Conservation (phyloP, 805 yeast species). For the Vanderwaltozyma yarrowii region DNA sequence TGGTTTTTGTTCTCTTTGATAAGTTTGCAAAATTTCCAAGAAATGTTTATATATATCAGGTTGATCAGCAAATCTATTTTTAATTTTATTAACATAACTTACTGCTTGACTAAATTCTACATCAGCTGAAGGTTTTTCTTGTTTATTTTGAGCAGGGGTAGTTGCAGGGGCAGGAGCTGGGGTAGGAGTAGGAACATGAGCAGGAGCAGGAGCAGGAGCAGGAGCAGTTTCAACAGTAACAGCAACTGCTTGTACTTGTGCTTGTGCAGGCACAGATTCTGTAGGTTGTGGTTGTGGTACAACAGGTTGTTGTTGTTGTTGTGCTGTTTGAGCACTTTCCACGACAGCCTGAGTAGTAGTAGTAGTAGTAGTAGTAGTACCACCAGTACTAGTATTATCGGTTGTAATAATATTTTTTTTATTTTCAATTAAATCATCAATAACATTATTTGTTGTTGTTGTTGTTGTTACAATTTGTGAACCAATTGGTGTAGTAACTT, state of each 20-base stretch:
- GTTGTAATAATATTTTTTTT: too few relatives aligned
- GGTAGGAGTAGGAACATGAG: conserved; percentile 3
- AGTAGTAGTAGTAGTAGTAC: not conserved
- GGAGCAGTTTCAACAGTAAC: not conserved
- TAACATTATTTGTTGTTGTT: too few relatives aligned
- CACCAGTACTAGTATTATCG: not conserved
- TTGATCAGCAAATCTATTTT: conserved; percentile 83
- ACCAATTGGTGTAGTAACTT: conserved; percentile 94
- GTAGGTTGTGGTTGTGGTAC: not conserved
- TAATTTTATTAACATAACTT: conserved; percentile 90
- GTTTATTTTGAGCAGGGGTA: conserved; percentile 6
- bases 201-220: not conserved
- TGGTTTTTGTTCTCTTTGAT: conserved; percentile 92
- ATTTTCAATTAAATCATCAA: not conserved
- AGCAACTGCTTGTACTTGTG: not conserved
- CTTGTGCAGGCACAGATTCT: too few relatives aligned
- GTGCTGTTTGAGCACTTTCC: not conserved
- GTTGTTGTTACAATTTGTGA: conserved; percentile 27
- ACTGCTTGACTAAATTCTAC: conserved; percentile 97
- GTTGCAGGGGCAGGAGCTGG: not conserved
- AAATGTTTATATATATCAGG: conserved; percentile 95
- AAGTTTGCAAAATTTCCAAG: conserved; percentile 89
- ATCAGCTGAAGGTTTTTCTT: conserved; percentile 38
- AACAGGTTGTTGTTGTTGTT: not conserved
- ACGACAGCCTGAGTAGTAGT: not conserved